Percentiles rank a stretch among this genome's conserved stretches.
Evolutionary conservation across 2,329 filamentous ascomycete species (phyloP).

Genomic region (Coniochaeta ligniaria): DNA sequence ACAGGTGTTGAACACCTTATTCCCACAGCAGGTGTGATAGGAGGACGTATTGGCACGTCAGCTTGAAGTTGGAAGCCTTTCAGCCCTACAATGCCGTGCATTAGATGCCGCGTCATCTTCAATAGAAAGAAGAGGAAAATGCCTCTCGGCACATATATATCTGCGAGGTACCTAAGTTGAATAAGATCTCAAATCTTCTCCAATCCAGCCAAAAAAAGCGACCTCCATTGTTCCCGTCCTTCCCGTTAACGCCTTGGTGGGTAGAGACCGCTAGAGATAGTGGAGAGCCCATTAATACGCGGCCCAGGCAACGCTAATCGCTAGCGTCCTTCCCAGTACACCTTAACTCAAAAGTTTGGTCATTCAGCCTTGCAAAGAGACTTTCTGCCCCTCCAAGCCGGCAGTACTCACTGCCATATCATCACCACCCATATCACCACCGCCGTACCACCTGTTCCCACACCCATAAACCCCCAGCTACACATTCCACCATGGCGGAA

Average conservation of each 20-base stretch:
- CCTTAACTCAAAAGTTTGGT: background rate
- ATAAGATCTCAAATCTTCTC: too few relatives aligned
- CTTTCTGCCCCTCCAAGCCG: background rate
- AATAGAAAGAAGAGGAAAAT: background rate
- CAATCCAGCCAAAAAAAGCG: too few relatives aligned
- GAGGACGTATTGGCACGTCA: background rate
- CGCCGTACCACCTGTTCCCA: background rate
- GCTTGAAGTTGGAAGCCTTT: background rate
- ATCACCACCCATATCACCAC: background rate
- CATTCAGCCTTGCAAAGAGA: conserved; percentile 2
- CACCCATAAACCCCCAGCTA: background rate
- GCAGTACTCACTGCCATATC: background rate
- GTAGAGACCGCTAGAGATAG: too few relatives aligned
- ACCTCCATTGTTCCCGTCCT: too few relatives aligned
- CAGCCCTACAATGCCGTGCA: background rate
- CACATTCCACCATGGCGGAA: conserved; percentile 13
- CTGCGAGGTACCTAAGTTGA: too few relatives aligned
- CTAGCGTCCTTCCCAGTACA: background rate
- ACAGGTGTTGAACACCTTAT: too few relatives aligned
- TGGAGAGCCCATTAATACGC: too few relatives aligned
- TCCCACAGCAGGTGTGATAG: too few relatives aligned
- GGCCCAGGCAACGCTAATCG: too few relatives aligned
- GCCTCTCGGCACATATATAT: background rate
- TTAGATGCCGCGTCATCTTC: too few relatives aligned
- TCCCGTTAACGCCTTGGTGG: too few relatives aligned